Percentiles rank a stretch among this genome's conserved stretches.
These are phyloP conservation scores for Microcos paniculata DNA, from an alignment of 345 rosid species.

Conservation along the genomic window DNA sequence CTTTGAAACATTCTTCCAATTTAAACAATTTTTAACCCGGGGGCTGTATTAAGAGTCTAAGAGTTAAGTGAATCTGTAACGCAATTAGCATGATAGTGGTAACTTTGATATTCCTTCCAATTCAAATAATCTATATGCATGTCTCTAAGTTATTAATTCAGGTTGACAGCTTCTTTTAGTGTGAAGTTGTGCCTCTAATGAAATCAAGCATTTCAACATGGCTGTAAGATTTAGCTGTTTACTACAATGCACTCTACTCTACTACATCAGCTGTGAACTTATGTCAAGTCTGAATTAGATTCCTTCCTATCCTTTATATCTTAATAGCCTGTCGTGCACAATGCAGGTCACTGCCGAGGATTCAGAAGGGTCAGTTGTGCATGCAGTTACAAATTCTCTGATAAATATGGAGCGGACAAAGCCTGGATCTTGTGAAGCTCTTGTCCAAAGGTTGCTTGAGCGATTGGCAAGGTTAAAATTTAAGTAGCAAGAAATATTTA, in stretches of 20 bases:
- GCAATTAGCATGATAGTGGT: too few relatives aligned
- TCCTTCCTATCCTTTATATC: not conserved
- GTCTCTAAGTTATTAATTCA: not conserved
- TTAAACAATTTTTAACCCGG: not conserved
- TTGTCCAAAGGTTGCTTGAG: constrained; percentile 68
- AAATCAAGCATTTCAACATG: not conserved
- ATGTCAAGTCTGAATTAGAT: not conserved
- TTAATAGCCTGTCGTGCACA: constrained; percentile 5
- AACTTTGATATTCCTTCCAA: too few relatives aligned
- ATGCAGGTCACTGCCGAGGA: constrained; percentile 62
- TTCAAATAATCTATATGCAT: too few relatives aligned
- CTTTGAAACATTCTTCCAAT: not conserved
- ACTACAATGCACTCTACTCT: not conserved
- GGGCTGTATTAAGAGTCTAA: not conserved
- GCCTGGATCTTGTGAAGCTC: constrained; percentile 82
- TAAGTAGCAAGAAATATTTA: not conserved
- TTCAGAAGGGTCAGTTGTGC: constrained; percentile 55
- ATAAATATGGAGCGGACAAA: constrained; percentile 62
- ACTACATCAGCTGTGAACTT: not conserved
- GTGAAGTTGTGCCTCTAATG: not conserved
- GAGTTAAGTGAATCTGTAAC: too few relatives aligned
- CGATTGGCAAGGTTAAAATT: constrained; percentile 65
- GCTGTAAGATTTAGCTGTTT: not conserved
- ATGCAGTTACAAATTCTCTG: constrained; percentile 54
- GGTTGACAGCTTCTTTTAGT: not conserved